Base-by-base conservation (phyloP, 2,329 filamentous ascomycete genomes). In the Penicillium sclerotiorum region DNA sequence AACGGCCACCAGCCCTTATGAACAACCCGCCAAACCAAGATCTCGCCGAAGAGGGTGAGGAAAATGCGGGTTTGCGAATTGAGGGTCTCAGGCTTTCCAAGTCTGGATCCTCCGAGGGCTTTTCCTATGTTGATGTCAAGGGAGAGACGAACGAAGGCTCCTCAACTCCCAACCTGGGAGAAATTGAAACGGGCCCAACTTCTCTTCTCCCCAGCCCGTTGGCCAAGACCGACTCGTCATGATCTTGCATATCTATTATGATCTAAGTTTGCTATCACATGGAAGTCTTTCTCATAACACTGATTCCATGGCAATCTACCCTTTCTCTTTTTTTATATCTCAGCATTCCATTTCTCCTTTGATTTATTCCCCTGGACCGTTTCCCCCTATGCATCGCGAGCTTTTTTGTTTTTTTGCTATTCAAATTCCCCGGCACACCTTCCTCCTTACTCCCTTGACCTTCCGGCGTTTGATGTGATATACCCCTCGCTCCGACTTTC, bases 1-100 rank as follows among this genome's bases (percentile, higher is more conserved):
- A 96, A 67, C 84, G 94, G 5, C 94, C 94, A 2, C 94, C 92
- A 22, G 91, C 90, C 2, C 77, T 96, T 48, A 93, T 94, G 87
- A 87, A 76, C 15, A 65, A 70, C 11, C 71, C 75, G 12, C 70
- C 30, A 49, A 57, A 13, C 28, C 42, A 58, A 21, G 53, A 52
- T 22, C 32, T 54, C n/a, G 49, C 58, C 4, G 59, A 56, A 21
- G 55, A 60, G 32, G 56, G 59, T 11, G 63, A 60, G 25, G 68
- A 70, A 37, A 64, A 68, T 12, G 51, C 53, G 3, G 55, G 52
- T 8, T 49, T 57, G 15, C 51, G 51, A 7, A 58, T 64, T 8
- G 62, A 64, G 21, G 69, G 68, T 5, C 51, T 73, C 50, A 70
- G 63, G 22, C 48, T 71, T 28, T 62, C 67, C 17, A 63, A 66